Base-by-base conservation (phyloP, 2,329 filamentous ascomycete genomes). In the Aphanoascus verrucosus region DNA sequence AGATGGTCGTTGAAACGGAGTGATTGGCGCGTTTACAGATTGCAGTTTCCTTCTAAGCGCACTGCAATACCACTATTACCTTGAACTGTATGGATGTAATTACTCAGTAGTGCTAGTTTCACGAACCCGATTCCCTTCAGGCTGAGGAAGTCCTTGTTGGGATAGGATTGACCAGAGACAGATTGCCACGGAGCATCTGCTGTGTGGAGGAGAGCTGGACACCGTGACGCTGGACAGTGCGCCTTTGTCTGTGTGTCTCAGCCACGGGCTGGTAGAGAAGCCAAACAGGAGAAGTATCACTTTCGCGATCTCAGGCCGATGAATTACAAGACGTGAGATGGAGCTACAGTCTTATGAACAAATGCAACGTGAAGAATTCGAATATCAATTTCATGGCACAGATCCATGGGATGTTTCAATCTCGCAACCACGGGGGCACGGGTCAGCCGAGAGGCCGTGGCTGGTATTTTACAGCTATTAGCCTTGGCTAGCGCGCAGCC, bases 401-500 rank as follows among this genome's bases (percentile, higher is more conserved):
- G 19, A 15, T 28, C 17, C 5, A 49, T 49, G 38, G 46, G 46
- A 15, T 15, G 46, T 38, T 40, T 49, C 34, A 15, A 31, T 40
- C 7, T 28, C 23, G 23, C 23, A 28, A 28, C 23, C 23, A 40
- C 46, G 38, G 34, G 32, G 11, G 46, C 46, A 49, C 46, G 46
- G 46, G 34, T 40, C 46, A 49, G 20, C 46, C 34, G 46, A 49
- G 46, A 49, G 38, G 40, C 46, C 19, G 46, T 49, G 46, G 46
- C 23, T 28, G 23, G 23, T 28, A 28, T 4, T 28, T 28, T 28
- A 28, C 23, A 28, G 23, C 3, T 4, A 28, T 28, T 28, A 7
- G 23, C 23, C 23, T 28, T 28, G 23, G 23, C 23, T 28, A 4
- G 23, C 23, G 23, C 23, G 23, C 23, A 28, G 3, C 23, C 23